phyloP scores from a whole-genome alignment of 2,329 filamentous ascomycete genomes.

The Emydomyces testavorans region DNA sequence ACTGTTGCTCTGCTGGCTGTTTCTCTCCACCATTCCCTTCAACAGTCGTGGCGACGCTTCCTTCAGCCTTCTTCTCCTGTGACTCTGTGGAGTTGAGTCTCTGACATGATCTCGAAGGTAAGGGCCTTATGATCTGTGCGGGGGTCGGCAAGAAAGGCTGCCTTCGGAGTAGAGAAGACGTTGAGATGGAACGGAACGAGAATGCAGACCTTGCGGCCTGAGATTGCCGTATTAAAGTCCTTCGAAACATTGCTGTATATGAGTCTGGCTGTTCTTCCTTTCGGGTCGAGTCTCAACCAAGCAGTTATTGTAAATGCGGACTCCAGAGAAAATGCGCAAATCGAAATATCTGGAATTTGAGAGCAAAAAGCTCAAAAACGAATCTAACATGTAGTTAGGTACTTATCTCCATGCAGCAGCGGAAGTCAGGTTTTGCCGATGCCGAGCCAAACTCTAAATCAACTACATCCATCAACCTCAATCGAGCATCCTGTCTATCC shows the following conservation, averaged over 20 bases:
- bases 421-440: neutral
- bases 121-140: constrained; percentile 21
- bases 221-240: constrained; percentile 33
- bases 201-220: constrained; percentile 30
- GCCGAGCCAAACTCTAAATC: constrained; percentile 1
- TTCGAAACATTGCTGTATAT: constrained; percentile 34
- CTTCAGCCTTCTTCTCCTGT: constrained; percentile 22
- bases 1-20: constrained; percentile 26
- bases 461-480: neutral
- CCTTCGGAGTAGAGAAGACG: constrained; percentile 25
- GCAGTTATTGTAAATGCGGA: too few relatives aligned
- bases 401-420: neutral
- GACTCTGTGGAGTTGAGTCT: constrained; percentile 38
- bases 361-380: constrained; percentile 11
- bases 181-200: constrained; percentile 25
- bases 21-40: constrained; percentile 27
- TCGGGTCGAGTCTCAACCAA: neutral
- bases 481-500: neutral
- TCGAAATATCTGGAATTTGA: constrained; percentile 11
- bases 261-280: neutral
- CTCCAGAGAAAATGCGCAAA: neutral
- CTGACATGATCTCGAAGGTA: constrained; percentile 25
- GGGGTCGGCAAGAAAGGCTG: constrained; percentile 27
- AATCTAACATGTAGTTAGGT: neutral
- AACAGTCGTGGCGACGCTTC: constrained; percentile 30